Percentiles rank a stretch among this genome's conserved stretches.
Evolutionary conservation across 2,329 filamentous ascomycete species (phyloP).

Genomic region (Fusarium tricinctum): DNA sequence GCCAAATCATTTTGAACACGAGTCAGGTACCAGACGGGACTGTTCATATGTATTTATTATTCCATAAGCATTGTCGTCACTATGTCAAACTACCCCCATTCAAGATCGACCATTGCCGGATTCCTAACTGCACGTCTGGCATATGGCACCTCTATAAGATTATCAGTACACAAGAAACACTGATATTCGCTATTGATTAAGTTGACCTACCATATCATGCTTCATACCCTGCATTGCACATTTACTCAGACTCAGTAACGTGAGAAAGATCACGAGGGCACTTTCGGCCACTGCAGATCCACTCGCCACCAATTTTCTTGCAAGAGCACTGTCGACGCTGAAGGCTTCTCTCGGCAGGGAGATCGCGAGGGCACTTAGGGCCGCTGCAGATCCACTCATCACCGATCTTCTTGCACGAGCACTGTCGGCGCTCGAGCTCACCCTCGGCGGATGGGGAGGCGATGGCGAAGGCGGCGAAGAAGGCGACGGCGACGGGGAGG

Average conservation of each 20-base stretch:
- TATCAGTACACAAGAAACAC: too few species aligned
- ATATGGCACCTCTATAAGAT: too few species aligned
- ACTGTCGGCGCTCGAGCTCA: slow-evolving; percentile 4
- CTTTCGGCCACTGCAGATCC: slow-evolving; percentile 8
- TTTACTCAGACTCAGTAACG: neutral
- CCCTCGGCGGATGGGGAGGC: slow-evolving; percentile 10
- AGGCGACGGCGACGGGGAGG: slow-evolving; percentile 5
- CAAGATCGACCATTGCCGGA: neutral
- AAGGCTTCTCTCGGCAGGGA: slow-evolving; percentile 1
- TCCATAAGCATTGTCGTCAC: neutral
- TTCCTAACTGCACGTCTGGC: too few species aligned
- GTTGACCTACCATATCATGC: too few species aligned
- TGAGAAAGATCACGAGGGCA: neutral
- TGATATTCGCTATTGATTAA: too few species aligned
- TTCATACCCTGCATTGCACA: neutral
- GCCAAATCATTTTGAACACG: too few species aligned
- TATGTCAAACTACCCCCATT: neutral
- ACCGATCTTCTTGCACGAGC: slow-evolving; percentile 16
- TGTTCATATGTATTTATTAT: neutral
- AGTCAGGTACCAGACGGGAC: too few species aligned
- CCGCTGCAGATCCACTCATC: slow-evolving; percentile 23
- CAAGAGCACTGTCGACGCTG: slow-evolving; percentile 19
- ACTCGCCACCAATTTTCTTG: slow-evolving; percentile 11
- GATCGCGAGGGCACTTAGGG: slow-evolving; percentile 3
- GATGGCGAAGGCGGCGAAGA: slow-evolving; percentile 27